These are phyloP conservation scores for Tephrocybe rancida DNA, from an alignment of 768 basidiomycete genomes.

Conservation along the genomic window DNA sequence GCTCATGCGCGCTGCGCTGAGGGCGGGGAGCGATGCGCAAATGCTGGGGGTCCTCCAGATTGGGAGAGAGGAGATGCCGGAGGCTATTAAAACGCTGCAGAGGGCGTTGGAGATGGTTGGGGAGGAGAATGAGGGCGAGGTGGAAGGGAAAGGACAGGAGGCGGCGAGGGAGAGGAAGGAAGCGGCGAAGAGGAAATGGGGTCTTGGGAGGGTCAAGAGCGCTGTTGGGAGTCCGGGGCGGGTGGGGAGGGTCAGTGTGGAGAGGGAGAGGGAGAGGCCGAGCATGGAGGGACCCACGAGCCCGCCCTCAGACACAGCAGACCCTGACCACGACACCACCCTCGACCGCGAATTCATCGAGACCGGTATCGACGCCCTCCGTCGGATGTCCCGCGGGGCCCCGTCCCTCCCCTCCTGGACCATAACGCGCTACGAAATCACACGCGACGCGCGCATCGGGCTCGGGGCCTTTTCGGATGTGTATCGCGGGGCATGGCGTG, in stretches of 20 bases:
- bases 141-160: neutral
- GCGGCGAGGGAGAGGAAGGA: neutral
- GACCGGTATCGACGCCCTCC: constrained; percentile 69
- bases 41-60: constrained; percentile 67
- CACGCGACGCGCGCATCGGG: constrained; percentile 68
- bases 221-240: neutral
- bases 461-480: constrained; percentile 79
- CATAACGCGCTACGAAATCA: constrained; percentile 79
- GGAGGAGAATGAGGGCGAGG: constrained; percentile 22
- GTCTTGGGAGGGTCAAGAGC: neutral
- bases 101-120: constrained; percentile 57
- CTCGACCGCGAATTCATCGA: constrained; percentile 74
- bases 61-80: constrained; percentile 69
- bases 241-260: constrained; percentile 4
- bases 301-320: neutral
- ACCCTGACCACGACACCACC: constrained; percentile 24
- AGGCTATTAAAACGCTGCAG: constrained; percentile 81
- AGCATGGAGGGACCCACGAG: neutral
- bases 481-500: constrained; percentile 75
- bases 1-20: constrained; percentile 60
- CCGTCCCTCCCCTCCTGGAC: constrained; percentile 70
- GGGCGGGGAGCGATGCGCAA: constrained; percentile 60
- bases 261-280: neutral
- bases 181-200: neutral
- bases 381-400: constrained; percentile 44